Base-by-base conservation (phyloP, 2,329 filamentous ascomycete species). In the Corinectria fuckeliana region DNA sequence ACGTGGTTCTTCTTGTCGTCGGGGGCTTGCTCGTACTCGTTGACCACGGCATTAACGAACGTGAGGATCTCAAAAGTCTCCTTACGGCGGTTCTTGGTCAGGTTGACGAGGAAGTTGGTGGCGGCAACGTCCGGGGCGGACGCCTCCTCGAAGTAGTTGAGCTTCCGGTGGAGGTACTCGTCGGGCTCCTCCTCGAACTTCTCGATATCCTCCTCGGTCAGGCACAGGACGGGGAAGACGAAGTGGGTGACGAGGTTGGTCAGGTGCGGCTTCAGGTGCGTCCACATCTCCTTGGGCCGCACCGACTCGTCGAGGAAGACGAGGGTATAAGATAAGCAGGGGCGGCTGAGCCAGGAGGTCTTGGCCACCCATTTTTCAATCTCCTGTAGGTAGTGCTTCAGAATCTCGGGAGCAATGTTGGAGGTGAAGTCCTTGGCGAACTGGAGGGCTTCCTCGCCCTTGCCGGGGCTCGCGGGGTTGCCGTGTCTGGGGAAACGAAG, bases 321-420 rank as follows among this genome's bases (percentile, higher is more conserved):
- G 61, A 99, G 85, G 0, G 92, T 98, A 78, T 96, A 96, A 8
- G 93, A 96, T 62, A 98, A 82, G 68, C 93, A 95, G 36, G 93
- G 91, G 75, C 94, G 92, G 83, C 93, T 98, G 64, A 99, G 83
- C 95, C 95, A 99, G 50, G 91, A 85, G 50, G 91, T 91, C 80
- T 97, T 97, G 64, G 91, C 88, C 41, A 98, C 94, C 94, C 95
- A 99, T 74, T 96, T 95, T 76, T 99, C 95, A 68, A 99, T 93
- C 79, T 98, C 92, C 65, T 89, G 85, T 54, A 99, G 85, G 76
- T 99, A 99, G 64, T 93, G 90, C 79, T 97, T 96, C 70, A 99
- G 84, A 65, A 99, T 97, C 77, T 97, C 93, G 34, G 95, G 95
- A 1, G 95, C 95, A 73, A 99, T 94, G 62, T 91, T 95, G 56